Evolutionary conservation across 208 protist species (phyloP).

Genomic region (Entamoeba dispar): DNA sequence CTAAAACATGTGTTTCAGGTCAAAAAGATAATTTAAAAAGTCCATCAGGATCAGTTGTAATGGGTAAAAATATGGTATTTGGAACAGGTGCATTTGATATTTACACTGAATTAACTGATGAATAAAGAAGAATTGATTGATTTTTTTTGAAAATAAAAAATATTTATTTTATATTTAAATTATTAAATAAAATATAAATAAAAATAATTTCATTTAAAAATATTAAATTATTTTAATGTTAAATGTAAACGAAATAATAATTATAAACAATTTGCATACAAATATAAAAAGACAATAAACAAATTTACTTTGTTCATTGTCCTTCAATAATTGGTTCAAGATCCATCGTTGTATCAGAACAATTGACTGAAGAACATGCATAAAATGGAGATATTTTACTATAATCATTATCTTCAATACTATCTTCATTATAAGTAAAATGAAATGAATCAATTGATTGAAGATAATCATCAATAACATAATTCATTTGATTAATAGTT

Average conservation of each 20-base stretch:
- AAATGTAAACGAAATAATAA: no score
- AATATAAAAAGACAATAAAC: no score
- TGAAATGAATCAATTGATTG: not conserved
- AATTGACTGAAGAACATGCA: no score
- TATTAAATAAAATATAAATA: no score
- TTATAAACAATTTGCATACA: no score
- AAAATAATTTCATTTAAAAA: no score
- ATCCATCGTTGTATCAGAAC: no score
- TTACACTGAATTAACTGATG: not conserved
- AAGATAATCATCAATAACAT: not conserved
- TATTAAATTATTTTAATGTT: no score
- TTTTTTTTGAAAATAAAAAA: not conserved
- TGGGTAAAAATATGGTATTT: constrained; percentile 11
- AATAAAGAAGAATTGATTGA: not conserved
- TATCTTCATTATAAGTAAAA: not conserved
- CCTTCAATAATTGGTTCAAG: no score
- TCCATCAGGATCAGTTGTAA: constrained; percentile 34
- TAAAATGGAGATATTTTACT: no score
- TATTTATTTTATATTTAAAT: no score
- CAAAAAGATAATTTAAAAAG: constrained; percentile 27
- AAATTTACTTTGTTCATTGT: no score
- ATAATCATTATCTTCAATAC: not conserved
- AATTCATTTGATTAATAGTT: not conserved
- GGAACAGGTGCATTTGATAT: constrained; percentile 16
- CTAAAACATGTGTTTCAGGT: constrained; percentile 20